Conservation (phyloP, 345 rosid species). For the Physaria fendleri region DNA sequence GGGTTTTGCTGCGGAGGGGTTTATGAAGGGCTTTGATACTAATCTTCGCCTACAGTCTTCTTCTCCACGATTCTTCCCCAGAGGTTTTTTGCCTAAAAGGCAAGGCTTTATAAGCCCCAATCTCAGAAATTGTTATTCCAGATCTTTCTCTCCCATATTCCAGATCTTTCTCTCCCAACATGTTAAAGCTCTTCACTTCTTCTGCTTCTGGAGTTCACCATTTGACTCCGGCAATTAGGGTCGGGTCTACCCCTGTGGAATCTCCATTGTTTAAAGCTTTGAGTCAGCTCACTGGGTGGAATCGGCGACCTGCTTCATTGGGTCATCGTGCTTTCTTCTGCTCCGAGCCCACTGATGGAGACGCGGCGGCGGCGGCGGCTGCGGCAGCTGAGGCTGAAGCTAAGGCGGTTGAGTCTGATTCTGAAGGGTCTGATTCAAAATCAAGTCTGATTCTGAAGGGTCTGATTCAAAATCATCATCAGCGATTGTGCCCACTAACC, state of each 20-base stretch:
- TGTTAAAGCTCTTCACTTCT: constrained; percentile 63
- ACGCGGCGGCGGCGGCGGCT: too few relatives aligned
- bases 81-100: constrained; percentile 26
- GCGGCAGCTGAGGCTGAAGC: constrained; percentile 42
- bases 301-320: constrained; percentile 27
- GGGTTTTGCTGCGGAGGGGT: constrained; percentile 35
- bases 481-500: constrained; percentile 71
- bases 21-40: constrained; percentile 48
- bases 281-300: constrained; percentile 40
- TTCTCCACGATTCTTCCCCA: constrained; percentile 18
- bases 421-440: too few relatives aligned
- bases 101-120: background rate
- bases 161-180: constrained; percentile 27
- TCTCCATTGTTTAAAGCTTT: constrained; percentile 40
- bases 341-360: constrained; percentile 49
- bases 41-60: constrained; percentile 21
- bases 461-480: constrained; percentile 57
- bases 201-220: constrained; percentile 35
- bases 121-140: background rate
- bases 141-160: constrained; percentile 8
- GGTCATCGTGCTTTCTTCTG: constrained; percentile 61
- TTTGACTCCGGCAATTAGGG: constrained; percentile 31
- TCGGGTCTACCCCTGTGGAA: constrained; percentile 22
- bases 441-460: constrained; percentile 38
- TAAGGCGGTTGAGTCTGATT: constrained; percentile 39